These are phyloP conservation scores for Crocinoboletus sp. DNA, from an alignment of 1,284 basidiomycete genomes.

Conservation along the genomic window DNA sequence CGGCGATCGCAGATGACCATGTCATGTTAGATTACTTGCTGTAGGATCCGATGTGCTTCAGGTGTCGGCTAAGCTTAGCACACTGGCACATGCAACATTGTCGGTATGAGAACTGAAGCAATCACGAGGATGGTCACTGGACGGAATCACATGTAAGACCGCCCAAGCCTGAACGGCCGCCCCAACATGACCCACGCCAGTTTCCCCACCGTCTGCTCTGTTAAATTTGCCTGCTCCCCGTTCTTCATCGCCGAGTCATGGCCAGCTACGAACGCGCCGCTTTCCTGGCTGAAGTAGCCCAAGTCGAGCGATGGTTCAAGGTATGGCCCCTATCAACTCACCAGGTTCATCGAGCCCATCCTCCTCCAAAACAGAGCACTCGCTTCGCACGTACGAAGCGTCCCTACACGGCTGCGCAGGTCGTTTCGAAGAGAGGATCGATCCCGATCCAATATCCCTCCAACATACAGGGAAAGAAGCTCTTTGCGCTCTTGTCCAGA, in stretches of 20 bases:
- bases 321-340: slow-evolving; percentile 46
- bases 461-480: slow-evolving; percentile 82
- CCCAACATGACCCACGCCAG: too few species aligned
- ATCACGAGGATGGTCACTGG: too few species aligned
- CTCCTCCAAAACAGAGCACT: slow-evolving; percentile 65
- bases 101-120: too few species aligned
- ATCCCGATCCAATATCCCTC: slow-evolving; percentile 86
- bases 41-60: too few species aligned
- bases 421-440: slow-evolving; percentile 93
- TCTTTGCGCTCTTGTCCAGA: slow-evolving; percentile 66
- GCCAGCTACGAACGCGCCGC: slow-evolving; percentile 52
- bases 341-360: too few species aligned
- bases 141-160: too few species aligned
- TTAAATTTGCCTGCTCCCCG: neutral
- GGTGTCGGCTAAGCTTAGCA: too few species aligned
- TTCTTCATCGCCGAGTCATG: slow-evolving; percentile 37
- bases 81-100: too few species aligned
- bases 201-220: too few species aligned
- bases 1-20: slow-evolving; percentile 69
- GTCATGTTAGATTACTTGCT: too few species aligned
- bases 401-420: slow-evolving; percentile 91
- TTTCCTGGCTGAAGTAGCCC: slow-evolving; percentile 80
- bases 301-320: slow-evolving; percentile 93
- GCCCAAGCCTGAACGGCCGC: too few species aligned
- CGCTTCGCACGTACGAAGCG: slow-evolving; percentile 84